These are phyloP conservation scores for Lagenidium giganteum DNA, from an alignment of 352 stramenopile genomes.

Conservation along the genomic window DNA sequence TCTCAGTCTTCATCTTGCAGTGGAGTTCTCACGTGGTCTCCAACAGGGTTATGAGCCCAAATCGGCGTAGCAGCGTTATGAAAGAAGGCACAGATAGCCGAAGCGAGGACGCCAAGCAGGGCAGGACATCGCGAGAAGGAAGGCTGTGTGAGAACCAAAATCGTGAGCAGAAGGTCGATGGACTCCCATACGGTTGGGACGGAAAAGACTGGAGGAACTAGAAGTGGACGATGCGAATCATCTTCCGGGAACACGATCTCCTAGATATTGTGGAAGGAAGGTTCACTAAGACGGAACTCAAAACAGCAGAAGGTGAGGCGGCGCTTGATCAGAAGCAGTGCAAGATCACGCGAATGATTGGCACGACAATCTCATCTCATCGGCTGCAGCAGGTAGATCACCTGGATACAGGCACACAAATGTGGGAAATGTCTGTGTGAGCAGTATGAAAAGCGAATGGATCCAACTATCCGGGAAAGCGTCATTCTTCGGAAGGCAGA, in stretches of 20 bases:
- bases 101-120: too few species aligned
- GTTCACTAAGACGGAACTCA: not conserved
- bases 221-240: slow-evolving; percentile 2
- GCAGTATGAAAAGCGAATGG: slow-evolving; percentile 2
- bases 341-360: slow-evolving; percentile 7
- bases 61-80: too few species aligned
- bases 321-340: not conserved
- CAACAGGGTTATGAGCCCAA: too few species aligned
- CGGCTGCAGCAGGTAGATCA: slow-evolving; percentile 1
- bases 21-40: too few species aligned
- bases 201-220: slow-evolving; percentile 2
- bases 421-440: slow-evolving; percentile 5
- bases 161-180: not conserved
- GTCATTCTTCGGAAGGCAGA: not conserved
- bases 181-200: not conserved
- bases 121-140: too few species aligned
- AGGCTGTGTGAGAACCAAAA: too few species aligned
- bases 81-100: too few species aligned
- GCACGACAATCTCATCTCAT: slow-evolving; percentile 1
- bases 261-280: not conserved
- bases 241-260: slow-evolving; percentile 2
- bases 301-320: not conserved
- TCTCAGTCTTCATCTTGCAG: too few species aligned
- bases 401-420: not conserved
- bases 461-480: slow-evolving; percentile 1